Base-by-base conservation (phyloP, 1,139 yeast species). In the Magnusiomyces tetraspermus region DNA sequence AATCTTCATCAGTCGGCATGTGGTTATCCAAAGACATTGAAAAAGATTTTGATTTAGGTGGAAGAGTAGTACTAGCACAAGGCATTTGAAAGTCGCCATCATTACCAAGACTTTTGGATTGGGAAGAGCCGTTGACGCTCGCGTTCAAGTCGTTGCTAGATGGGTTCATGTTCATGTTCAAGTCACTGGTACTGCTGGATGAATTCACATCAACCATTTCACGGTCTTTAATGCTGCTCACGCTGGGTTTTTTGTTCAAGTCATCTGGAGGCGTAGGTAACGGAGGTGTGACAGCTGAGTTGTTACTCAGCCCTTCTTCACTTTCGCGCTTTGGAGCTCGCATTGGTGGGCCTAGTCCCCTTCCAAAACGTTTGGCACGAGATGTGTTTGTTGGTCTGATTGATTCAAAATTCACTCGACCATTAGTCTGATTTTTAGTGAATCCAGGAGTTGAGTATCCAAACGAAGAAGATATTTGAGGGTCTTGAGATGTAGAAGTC, bases 371-470 rank as follows among this genome's bases (percentile, higher is more conserved):
- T 28, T 57, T 51, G 10, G 52, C 46, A 6, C 61, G 52, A n/a
- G 54, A 40, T 17, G 60, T 51, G 15, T 57, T 31, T 46, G 47
- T 24, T 13, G 42, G n/a, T 3, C 48, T 24, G 31, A 33, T 15
- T 13, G 38, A 31, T 19, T 47, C 49, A 26, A n/a, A 26, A n/a
- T 17, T 17, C 37, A 47, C 10, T 2, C 49, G 44, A 37, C 44
- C 28, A 21, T 47, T 47, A 1, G 49, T 21, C 17, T 37, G 46
- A 15, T 17, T 21, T 21, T 43, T 69, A 68, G 50, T 72, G 63
- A 50, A 68, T 63, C 40, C 76, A 75, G 51, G 73, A 67, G 59
- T 75, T 67, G 56, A 53, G 37, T 36, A 47, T 5, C 36, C 31
- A 24, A 26, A 43, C 2, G 46, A 28, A 2, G 33, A 22, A 15